These are phyloP conservation scores for Leishmania turanica DNA, from an alignment of 208 protist species.

Conservation along the genomic window DNA sequence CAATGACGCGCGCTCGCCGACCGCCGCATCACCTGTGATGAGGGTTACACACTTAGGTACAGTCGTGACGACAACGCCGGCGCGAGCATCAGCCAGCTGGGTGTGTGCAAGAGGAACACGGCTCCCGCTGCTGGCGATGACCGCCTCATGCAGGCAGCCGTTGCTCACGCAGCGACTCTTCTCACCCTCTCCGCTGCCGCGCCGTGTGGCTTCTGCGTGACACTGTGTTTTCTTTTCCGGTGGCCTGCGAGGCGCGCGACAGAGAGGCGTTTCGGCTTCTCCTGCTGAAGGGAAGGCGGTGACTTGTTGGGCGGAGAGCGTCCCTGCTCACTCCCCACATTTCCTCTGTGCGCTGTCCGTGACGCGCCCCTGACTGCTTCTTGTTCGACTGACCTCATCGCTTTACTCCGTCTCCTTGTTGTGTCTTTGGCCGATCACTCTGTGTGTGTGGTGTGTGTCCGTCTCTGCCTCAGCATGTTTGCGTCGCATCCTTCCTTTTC, in stretches of 20 bases:
- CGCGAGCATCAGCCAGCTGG: neutral
- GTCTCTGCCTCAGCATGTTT: neutral
- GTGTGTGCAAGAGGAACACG: neutral
- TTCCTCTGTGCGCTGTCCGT: neutral
- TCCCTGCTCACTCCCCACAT: too few species aligned
- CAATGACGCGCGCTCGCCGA: neutral
- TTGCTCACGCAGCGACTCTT: neutral
- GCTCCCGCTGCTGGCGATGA: neutral
- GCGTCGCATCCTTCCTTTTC: too few species aligned
- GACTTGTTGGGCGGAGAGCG: neutral
- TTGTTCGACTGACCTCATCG: too few species aligned
- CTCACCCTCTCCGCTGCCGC: neutral
- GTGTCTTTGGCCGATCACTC: neutral
- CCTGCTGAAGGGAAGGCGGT: neutral
- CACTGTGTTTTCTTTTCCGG: neutral
- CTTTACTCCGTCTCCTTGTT: neutral
- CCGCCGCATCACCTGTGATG: slow-evolving; percentile 1
- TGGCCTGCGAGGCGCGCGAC: neutral
- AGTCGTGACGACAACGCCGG: neutral
- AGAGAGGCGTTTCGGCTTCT: neutral
- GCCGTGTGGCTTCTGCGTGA: neutral
- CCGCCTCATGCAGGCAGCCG: neutral
- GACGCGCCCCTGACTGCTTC: neutral
- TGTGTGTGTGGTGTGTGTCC: too few species aligned
- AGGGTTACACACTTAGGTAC: neutral